Percentiles rank a stretch among this genome's conserved stretches.
These are phyloP conservation scores for Lasiosphaeria ovina DNA, from an alignment of 495 filamentous ascomycete species.

Conservation along the genomic window DNA sequence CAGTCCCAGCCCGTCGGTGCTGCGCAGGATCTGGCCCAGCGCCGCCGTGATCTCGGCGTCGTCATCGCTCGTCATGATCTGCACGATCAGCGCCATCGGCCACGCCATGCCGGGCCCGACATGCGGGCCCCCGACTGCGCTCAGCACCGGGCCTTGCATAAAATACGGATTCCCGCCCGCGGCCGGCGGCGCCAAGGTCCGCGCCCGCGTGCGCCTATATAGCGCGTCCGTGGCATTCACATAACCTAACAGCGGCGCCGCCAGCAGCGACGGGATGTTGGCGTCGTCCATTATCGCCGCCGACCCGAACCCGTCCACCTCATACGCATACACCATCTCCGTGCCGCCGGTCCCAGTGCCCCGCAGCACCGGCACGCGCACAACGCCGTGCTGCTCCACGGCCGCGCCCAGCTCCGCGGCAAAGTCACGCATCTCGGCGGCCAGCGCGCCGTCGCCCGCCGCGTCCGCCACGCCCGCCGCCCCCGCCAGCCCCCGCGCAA, in stretches of 20 bases:
- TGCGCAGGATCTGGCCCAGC: constrained; percentile 48
- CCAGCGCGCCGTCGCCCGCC: constrained; percentile 41
- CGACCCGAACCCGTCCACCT: constrained; percentile 58
- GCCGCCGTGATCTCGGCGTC: constrained; percentile 48
- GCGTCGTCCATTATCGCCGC: constrained; percentile 61
- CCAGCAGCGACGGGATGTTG: constrained; percentile 57
- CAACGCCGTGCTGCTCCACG: constrained; percentile 51
- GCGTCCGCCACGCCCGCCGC: constrained; percentile 48
- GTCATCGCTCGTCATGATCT: constrained; percentile 40
- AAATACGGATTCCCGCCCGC: constrained; percentile 53
- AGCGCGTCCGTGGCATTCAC: constrained; percentile 39
- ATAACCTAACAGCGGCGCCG: constrained; percentile 53
- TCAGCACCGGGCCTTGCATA: constrained; percentile 52
- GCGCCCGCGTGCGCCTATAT: constrained; percentile 51
- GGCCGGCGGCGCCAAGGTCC: constrained; percentile 35
- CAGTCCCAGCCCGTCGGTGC: constrained; percentile 56
- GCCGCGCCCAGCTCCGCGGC: constrained; percentile 44
- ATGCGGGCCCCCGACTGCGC: constrained; percentile 57
- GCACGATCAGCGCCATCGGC: constrained; percentile 58
- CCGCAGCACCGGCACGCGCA: constrained; percentile 17
- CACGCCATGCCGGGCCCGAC: constrained; percentile 55
- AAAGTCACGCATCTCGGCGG: constrained; percentile 48
- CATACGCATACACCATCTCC: constrained; percentile 55
- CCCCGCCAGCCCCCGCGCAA: constrained; percentile 51
- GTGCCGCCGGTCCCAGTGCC: neutral